Evolutionary conservation across 176 grass and related monocot genomes (phyloP).

Genomic region (Oryza australiensis): DNA sequence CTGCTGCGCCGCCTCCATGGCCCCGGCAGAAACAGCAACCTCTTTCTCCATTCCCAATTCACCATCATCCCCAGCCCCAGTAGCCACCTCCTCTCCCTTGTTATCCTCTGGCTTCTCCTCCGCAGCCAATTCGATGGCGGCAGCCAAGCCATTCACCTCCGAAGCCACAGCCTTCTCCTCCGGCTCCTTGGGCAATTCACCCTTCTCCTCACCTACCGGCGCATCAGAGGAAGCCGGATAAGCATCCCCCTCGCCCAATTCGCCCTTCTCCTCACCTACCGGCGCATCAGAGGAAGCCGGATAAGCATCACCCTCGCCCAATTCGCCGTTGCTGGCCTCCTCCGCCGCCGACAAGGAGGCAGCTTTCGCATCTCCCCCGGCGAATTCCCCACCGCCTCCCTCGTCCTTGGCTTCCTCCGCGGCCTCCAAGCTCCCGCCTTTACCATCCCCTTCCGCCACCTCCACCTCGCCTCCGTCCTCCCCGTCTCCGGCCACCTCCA

Average conservation of each 20-base stretch:
- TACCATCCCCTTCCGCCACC: background rate
- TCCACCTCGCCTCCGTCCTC: background rate
- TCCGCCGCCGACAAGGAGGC: background rate
- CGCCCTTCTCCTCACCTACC: conserved; percentile 24
- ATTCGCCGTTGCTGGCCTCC: conserved; percentile 23
- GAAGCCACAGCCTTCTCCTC: background rate
- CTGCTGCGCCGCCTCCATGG: background rate
- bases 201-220: conserved; percentile 17
- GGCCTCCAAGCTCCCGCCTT: background rate
- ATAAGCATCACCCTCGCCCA: conserved; percentile 28
- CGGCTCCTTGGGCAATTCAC: background rate
- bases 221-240: conserved; percentile 12
- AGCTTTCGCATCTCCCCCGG: background rate
- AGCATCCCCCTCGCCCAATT: conserved; percentile 15
- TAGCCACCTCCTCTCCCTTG: background rate
- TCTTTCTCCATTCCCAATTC: background rate
- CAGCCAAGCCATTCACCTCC: background rate
- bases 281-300: background rate
- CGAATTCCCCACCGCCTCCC: background rate
- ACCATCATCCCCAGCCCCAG: conserved; percentile 16
- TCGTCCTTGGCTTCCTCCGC: conserved; percentile 8
- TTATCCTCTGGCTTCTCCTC: conserved; percentile 13
- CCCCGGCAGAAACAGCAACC: background rate
- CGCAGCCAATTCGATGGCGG: background rate
- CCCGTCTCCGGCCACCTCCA: background rate